Evolutionary conservation across 805 yeast species (phyloP).

Genomic region (Candida palmyrensis): DNA sequence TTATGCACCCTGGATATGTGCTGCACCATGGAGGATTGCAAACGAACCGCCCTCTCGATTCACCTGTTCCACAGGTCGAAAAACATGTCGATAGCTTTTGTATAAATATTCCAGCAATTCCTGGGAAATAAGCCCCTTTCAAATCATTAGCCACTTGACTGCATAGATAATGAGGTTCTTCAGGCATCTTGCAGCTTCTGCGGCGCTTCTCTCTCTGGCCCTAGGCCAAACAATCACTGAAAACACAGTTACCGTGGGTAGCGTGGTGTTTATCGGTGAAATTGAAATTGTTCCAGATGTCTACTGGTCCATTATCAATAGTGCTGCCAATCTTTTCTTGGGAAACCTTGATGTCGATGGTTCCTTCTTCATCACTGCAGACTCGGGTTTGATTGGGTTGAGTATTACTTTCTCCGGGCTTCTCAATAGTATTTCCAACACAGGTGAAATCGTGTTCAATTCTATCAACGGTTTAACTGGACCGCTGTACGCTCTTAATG

Average conservation of each 20-base stretch:
- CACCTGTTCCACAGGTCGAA: too few species aligned
- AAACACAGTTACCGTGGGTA: slow-evolving; percentile 2
- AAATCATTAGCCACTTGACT: too few species aligned
- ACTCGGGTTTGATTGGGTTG: slow-evolving; percentile 10
- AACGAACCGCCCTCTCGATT: too few species aligned
- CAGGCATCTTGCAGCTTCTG: too few species aligned
- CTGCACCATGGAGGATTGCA: too few species aligned
- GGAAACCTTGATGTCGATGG: slow-evolving; percentile 19
- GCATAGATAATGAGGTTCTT: too few species aligned
- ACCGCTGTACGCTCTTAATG: slow-evolving; percentile 14
- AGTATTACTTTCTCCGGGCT: slow-evolving; percentile 10
- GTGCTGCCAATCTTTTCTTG: slow-evolving; percentile 12
- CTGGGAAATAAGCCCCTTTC: too few species aligned
- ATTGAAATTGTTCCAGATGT: slow-evolving; percentile 14
- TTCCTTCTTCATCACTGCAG: slow-evolving; percentile 17
- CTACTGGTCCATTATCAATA: slow-evolving; percentile 22
- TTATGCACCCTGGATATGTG: too few species aligned
- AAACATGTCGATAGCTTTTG: too few species aligned
- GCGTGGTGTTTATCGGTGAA: slow-evolving; percentile 4
- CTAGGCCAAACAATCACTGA: slow-evolving; percentile 2
- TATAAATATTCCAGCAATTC: too few species aligned
- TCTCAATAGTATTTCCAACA: slow-evolving; percentile 7
- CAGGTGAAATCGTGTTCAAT: slow-evolving; percentile 20
- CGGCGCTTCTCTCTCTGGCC: too few species aligned
- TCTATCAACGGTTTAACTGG: slow-evolving; percentile 12